A percentile compares a stretch with the other conserved stretches of the same genome.
Conservation (phyloP, 495 filamentous ascomycete genomes). For the Aspergillus wentii region DNA sequence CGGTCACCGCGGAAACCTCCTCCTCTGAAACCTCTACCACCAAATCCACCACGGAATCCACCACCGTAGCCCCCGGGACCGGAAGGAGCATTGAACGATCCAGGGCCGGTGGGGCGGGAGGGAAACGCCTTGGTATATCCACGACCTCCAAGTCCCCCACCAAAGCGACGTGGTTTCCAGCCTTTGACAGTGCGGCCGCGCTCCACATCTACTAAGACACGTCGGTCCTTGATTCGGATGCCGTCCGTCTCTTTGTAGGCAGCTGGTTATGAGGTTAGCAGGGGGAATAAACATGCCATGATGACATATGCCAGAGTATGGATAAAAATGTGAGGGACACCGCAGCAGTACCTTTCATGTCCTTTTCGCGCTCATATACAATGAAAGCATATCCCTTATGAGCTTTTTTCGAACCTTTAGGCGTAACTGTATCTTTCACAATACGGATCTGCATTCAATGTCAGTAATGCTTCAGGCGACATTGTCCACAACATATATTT, state of each 20-base stretch:
- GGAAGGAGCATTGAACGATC: conserved; percentile 51
- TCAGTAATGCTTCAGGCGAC: conserved; percentile 12
- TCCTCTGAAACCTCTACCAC: conserved; percentile 50
- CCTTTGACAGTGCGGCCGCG: conserved; percentile 90
- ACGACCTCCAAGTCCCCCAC: conserved; percentile 87
- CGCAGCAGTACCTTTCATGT: conserved; percentile 89
- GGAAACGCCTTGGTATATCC: conserved; percentile 84
- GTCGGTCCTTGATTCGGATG: conserved; percentile 85
- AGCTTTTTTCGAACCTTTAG: conserved; percentile 75
- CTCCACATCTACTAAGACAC: conserved; percentile 92
- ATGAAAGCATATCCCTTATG: conserved; percentile 95
- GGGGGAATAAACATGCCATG: conserved; percentile 9
- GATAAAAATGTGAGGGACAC: conserved; percentile 6
- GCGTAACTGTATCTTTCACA: conserved; percentile 60
- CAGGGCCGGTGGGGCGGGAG: conserved; percentile 60
- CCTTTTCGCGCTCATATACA: conserved; percentile 94
- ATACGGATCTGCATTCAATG: conserved; percentile 72
- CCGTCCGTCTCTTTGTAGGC: conserved; percentile 87
- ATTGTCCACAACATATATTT: conserved; percentile 10
- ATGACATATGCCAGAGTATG: background rate
- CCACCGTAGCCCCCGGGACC: conserved; percentile 66
- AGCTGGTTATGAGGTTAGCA: conserved; percentile 46
- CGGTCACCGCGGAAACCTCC: conserved; percentile 65
- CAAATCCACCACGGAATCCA: conserved; percentile 59
- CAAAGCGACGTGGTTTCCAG: conserved; percentile 89